phyloP scores from a whole-genome alignment of 352 stramenopile genomes.

The Thalassiosira pacifica region DNA sequence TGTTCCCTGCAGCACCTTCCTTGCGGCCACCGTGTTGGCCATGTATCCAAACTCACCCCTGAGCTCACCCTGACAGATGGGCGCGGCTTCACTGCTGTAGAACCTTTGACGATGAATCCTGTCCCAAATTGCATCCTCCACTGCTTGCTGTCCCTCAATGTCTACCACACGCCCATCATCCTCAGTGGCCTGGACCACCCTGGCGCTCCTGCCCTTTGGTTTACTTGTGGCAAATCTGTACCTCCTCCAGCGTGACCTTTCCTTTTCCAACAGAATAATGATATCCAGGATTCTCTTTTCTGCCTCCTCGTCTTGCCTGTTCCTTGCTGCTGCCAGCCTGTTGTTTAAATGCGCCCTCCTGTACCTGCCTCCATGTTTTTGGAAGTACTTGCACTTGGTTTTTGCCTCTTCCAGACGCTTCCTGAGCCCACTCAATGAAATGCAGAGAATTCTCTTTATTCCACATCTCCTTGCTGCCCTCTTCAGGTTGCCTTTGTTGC shows the following conservation, averaged over 20 bases:
- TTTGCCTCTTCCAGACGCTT: not conserved
- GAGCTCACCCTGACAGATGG: conserved; percentile 32
- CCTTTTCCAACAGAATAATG: not conserved
- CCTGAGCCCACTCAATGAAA: not conserved
- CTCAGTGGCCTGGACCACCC: not conserved
- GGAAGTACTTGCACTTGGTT: not conserved
- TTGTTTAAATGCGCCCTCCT: not conserved
- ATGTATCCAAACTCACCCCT: conserved; percentile 37
- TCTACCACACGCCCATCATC: not conserved
- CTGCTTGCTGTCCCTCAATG: not conserved
- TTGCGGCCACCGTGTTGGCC: conserved; percentile 4
- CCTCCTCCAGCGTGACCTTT: not conserved
- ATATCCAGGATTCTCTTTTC: not conserved
- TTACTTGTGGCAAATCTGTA: not conserved
- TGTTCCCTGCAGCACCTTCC: conserved; percentile 11
- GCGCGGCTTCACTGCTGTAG: conserved; percentile 33
- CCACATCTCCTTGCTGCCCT: too few relatives aligned
- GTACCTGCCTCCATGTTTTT: not conserved
- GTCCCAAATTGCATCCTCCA: not conserved
- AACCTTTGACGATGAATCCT: conserved; percentile 9
- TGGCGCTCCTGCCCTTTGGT: not conserved
- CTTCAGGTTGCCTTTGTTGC: conserved; percentile 19
- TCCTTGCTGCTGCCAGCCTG: not conserved
- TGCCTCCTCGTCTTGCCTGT: not conserved
- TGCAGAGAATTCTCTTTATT: too few relatives aligned